Conservation (phyloP, 768 basidiomycete species). For the Floccularia luteovirens region DNA sequence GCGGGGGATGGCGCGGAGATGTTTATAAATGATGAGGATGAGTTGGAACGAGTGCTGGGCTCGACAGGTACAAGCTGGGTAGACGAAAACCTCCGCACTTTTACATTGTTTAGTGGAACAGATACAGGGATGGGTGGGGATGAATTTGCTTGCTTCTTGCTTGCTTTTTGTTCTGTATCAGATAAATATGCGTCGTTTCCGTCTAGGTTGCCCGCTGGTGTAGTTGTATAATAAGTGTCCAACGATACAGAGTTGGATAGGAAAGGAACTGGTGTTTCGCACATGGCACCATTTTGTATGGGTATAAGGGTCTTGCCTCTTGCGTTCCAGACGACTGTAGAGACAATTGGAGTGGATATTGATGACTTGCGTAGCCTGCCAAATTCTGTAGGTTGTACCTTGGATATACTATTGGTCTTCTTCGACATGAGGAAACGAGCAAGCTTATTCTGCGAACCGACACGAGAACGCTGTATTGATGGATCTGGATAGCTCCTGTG, state of each 20-base stretch:
- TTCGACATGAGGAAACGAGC: conserved; percentile 13
- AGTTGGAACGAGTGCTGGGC: background rate
- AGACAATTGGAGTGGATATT: conserved; percentile 16
- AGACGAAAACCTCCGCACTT: background rate
- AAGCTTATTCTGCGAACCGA: conserved; percentile 8
- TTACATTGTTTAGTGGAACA: background rate
- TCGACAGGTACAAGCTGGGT: background rate
- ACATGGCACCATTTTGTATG: conserved; percentile 7
- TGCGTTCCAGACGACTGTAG: conserved; percentile 10
- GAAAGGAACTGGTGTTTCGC: conserved; percentile 5
- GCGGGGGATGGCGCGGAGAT: conserved; percentile 12
- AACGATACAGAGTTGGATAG: conserved; percentile 2
- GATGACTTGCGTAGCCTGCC: conserved; percentile 11
- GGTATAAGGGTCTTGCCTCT: conserved; percentile 7
- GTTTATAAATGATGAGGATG: conserved; percentile 12
- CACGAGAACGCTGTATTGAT: conserved; percentile 1
- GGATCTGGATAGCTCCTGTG: background rate
- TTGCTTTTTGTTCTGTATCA: background rate
- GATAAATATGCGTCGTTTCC: background rate
- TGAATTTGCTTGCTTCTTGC: background rate
- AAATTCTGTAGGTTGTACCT: conserved; percentile 3
- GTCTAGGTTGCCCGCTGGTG: background rate
- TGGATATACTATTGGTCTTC: conserved; percentile 7
- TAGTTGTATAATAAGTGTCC: background rate
- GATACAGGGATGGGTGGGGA: background rate